phyloP scores from a whole-genome alignment of 1,284 basidiomycete genomes.

The Malassezia brasiliensis region DNA sequence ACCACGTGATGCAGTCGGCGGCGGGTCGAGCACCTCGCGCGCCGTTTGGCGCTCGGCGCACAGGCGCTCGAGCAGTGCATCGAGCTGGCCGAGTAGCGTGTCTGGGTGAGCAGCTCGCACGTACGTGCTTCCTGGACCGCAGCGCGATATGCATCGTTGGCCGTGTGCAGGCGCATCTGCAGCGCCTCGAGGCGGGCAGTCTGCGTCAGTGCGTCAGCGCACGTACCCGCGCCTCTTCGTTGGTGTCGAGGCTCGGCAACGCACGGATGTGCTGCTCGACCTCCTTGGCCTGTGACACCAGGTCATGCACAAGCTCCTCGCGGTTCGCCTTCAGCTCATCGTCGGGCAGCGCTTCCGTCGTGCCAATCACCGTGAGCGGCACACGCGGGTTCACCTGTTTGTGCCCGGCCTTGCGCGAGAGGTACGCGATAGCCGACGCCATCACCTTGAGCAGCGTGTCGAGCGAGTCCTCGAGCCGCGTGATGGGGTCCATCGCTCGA shows the following conservation, averaged over 20 bases:
- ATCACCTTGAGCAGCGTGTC: conserved; percentile 34
- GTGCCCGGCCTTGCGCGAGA: conserved; percentile 31
- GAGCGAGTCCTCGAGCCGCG: conserved; percentile 26
- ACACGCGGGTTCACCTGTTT: conserved; percentile 18
- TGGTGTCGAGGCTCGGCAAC: conserved; percentile 9
- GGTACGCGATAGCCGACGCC: conserved; percentile 31
- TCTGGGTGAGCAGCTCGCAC: conserved; percentile 1
- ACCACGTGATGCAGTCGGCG: conserved; percentile 5
- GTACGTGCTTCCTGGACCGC: conserved; percentile 18
- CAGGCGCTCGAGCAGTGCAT: conserved; percentile 3
- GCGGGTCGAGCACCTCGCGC: neutral
- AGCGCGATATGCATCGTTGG: conserved; percentile 21
- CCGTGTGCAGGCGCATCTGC: conserved; percentile 10
- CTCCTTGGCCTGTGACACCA: conserved; percentile 22
- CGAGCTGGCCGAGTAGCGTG: conserved; percentile 2
- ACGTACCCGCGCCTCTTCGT: conserved; percentile 10
- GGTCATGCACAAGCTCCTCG: conserved; percentile 26
- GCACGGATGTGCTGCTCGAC: conserved; percentile 23
- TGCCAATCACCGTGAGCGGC: conserved; percentile 26
- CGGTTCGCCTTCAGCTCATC: conserved; percentile 21
- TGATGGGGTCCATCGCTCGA: conserved; percentile 24
- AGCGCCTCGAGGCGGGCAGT: conserved; percentile 1
- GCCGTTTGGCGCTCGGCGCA: conserved; percentile 9
- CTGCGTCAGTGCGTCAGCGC: neutral
- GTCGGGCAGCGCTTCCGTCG: conserved; percentile 22